Conservation (phyloP, 805 yeast genomes). For the Lachancea kluyveri region DNA sequence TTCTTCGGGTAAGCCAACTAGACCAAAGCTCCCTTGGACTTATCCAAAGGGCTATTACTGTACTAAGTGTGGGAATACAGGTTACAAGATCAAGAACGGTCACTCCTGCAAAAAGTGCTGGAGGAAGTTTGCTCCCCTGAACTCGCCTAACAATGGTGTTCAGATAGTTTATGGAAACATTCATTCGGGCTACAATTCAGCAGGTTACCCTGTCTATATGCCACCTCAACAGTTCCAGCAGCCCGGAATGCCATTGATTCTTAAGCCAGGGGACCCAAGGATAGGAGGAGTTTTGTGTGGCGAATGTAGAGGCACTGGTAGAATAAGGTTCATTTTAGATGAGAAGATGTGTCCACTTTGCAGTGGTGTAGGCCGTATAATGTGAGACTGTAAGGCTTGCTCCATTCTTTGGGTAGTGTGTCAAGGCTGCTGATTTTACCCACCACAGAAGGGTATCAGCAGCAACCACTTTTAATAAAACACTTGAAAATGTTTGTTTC, state of each 20-base stretch:
- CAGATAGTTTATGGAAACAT: slow-evolving; percentile 1
- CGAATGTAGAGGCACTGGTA: slow-evolving; percentile 62
- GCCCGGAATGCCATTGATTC: slow-evolving; percentile 33
- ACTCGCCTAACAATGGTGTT: slow-evolving; percentile 14
- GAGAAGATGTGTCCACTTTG: slow-evolving; percentile 60
- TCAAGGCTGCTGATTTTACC: too few relatives aligned
- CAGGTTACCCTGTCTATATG: background rate
- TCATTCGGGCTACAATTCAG: background rate
- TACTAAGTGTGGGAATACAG: slow-evolving; percentile 68
- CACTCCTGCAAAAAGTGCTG: slow-evolving; percentile 66
- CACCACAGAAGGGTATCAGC: too few relatives aligned
- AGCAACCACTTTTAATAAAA: too few relatives aligned
- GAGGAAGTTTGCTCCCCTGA: slow-evolving; percentile 51
- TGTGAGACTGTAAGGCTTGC: slow-evolving; percentile 1
- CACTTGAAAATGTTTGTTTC: too few relatives aligned
- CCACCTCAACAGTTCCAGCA: slow-evolving; percentile 8
- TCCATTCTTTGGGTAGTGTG: background rate
- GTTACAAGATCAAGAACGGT: slow-evolving; percentile 55
- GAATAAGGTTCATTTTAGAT: slow-evolving; percentile 48
- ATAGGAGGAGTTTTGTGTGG: slow-evolving; percentile 73
- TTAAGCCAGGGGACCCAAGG: slow-evolving; percentile 72
- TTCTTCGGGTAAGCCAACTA: slow-evolving; percentile 9
- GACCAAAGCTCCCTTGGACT: slow-evolving; percentile 46
- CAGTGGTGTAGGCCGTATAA: slow-evolving; percentile 58
- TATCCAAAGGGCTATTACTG: slow-evolving; percentile 63